Evolutionary conservation across 2,329 filamentous ascomycete species (phyloP), one percentile per base, ranked within the genome.

Genomic region (Clonostachys rosea): DNA sequence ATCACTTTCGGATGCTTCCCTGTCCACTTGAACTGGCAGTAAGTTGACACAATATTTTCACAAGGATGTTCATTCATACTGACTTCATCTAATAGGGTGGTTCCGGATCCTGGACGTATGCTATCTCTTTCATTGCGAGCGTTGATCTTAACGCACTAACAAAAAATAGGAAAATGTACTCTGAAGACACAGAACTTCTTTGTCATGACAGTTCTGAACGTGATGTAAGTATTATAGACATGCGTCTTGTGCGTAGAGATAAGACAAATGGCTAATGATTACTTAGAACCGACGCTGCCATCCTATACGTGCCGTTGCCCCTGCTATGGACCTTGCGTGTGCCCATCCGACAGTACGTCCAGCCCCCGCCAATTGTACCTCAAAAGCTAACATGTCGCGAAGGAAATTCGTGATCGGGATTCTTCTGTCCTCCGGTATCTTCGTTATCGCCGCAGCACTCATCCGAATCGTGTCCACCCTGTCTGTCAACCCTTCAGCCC

Each of bases 241-340:
- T n/a, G 11, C 8, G 12, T 24, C 17, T 8, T 10, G 8, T 30
- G 8, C 9, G 10, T 10, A 30, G 3, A 30, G 24, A 35, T 13
- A 8, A 16, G 35, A n/a, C 2, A 4, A 44, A n/a, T n/a, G 30
- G 13, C 18, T n/a, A 35, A n/a, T 12, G n/a, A 12, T 6, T 8
- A n/a, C 12, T 20, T 18, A 65, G 61, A 13, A 67, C 64, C 48
- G 65, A 68, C 45, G 51, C 58, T 17, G 50, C 58, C 42, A 52
- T 68, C 20, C 52, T 68, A 8, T 52, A 47, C 11, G 65, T 68
- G 20, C 65, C 65, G 0, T 45, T 67, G n/a, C 63, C 65, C 3
- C 50, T 68, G 14, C 47, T 68, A 6, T 60, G 55, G 52, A 53
- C 49, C 2, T 52, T 56, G 5, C 49, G 51, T 5, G 48, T 56